phyloP scores from a whole-genome alignment of 176 grass and related monocot species.

The Sorghum bicolor region Sorghum_bicolor_NCBIv3 NC_012879.2:2897501-2898000 shows the following conservation, averaged over 20 bases:
- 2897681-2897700: neutral
- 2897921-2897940: too few relatives aligned
- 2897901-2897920: too few relatives aligned
- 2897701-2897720: neutral
- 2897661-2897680: neutral
- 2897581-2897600: slow-evolving; percentile 1
- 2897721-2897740: neutral
- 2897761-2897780: neutral
- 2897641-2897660: neutral
- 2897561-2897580: slow-evolving; percentile 19
- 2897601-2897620: neutral
- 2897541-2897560: neutral
- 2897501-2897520: neutral
- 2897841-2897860: too few relatives aligned
- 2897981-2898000: too few relatives aligned
- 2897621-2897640: neutral
- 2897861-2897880: too few relatives aligned
- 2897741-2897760: neutral
- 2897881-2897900: too few relatives aligned
- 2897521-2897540: slow-evolving; percentile 10
- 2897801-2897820: too few relatives aligned
- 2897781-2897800: too few relatives aligned
- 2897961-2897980: too few relatives aligned
- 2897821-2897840: too few relatives aligned
- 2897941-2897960: too few relatives aligned